Conservation (phyloP, 73 alveolate genomes). For the Loxodes magnus region DNA sequence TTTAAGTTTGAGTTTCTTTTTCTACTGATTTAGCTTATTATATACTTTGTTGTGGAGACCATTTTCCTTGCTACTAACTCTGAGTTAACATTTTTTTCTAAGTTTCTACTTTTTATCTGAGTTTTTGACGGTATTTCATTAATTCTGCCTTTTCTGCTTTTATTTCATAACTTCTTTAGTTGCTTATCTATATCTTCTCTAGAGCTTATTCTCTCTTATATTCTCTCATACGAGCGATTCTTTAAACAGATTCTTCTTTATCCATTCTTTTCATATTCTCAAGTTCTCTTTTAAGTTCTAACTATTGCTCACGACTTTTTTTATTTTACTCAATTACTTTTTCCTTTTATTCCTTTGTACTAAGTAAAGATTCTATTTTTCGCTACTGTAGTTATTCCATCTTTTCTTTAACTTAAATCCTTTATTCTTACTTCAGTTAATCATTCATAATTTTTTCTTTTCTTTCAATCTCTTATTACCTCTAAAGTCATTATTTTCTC, state of each 20-base stretch:
- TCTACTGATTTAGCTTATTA: too few species aligned
- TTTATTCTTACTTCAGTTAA: background rate
- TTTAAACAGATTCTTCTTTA: background rate
- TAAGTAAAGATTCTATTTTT: background rate
- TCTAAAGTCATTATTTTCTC: background rate
- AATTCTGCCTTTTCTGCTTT: background rate
- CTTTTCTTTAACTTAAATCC: background rate
- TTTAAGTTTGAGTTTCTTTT: too few species aligned
- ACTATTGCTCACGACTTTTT: background rate
- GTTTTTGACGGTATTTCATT: background rate
- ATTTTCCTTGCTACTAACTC: too few species aligned
- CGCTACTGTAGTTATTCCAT: background rate
- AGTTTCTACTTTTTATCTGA: background rate
- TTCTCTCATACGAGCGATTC: background rate
- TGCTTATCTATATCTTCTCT: background rate
- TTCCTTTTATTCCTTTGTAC: background rate
- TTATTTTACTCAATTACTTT: background rate
- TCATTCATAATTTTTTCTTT: background rate
- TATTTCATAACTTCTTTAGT: background rate
- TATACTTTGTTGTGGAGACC: background rate
- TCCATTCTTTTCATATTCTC: conserved; percentile 1
- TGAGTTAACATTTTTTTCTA: background rate
- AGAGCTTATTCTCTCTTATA: background rate
- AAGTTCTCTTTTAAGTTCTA: background rate
- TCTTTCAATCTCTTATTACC: background rate